Evolutionary conservation across 352 stramenopile species (phyloP), one percentile per base, ranked within the genome.

Genomic region (Globisporangium recalcitrans): DNA sequence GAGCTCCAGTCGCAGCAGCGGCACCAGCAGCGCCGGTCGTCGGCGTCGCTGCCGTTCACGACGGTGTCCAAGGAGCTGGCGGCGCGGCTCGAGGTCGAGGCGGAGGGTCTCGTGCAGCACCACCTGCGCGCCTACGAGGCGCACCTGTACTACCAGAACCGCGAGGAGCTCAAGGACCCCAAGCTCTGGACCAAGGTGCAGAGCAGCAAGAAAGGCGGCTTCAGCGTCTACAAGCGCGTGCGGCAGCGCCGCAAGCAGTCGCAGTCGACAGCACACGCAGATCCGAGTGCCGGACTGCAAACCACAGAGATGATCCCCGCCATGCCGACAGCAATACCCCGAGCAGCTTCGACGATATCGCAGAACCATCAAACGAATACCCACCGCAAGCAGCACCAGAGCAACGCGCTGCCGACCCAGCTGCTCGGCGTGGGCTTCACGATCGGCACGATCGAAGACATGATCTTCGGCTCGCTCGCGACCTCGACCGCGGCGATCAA

Each of bases 401-500:
- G 13, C 47, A 48, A 38, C 13, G 24, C 53, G 13, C 26, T 67
- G 2, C 62, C 62, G 6, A 67, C 54, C 19, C 62, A 67, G 51
- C 63, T 89, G 64, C 34, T 69, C 11, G 63, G 63, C n/a, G 27
- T 69, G 16, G 63, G 63, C 31, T 65, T 65, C 40, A 59, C 59
- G 11, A 26, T 65, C 31, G 61, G 61, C 24, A 68, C 65, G 31
- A 49, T 71, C 11, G 65, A 71, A n/a, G 65, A 71, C 55, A 65
- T 71, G 47, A 52, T 71, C 29, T 71, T 64, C 16, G 65, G 65
- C 31, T 48, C 63, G 14, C 42, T 59, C 27, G 61, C 60, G 27
- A 44, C 46, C 22, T 36, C 65, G 19, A 71, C 60, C 10, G 60
- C 65, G 14, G 49, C 49, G 27, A 60, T 71, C 61, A 71, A 68